phyloP scores from a whole-genome alignment of 352 stramenopile species.

The Elongisporangium prolatum region DNA sequence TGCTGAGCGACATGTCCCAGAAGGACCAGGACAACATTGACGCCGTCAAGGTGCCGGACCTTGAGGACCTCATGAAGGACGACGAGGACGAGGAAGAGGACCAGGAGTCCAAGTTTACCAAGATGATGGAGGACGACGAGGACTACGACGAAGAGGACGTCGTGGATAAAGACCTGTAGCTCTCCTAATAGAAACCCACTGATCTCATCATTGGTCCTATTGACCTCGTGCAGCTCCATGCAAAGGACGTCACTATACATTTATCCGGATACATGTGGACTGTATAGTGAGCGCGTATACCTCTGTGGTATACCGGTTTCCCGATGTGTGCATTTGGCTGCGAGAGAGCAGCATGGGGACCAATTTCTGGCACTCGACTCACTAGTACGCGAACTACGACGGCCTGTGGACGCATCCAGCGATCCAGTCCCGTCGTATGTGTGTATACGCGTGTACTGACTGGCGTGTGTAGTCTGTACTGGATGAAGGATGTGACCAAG shows the following conservation, averaged over 20 bases:
- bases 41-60: slow-evolving; percentile 88
- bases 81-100: slow-evolving; percentile 75
- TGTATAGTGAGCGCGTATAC: background rate
- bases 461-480: slow-evolving; percentile 55
- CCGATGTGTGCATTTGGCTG: background rate
- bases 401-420: background rate
- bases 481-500: slow-evolving; percentile 85
- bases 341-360: slow-evolving; percentile 52
- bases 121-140: slow-evolving; percentile 75
- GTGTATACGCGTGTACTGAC: background rate
- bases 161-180: slow-evolving; percentile 70
- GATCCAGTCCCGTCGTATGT: background rate
- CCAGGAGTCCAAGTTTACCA: slow-evolving; percentile 67
- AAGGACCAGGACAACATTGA: slow-evolving; percentile 98
- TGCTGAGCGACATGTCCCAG: slow-evolving; percentile 97
- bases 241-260: background rate
- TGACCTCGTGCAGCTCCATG: too few species aligned
- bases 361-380: slow-evolving; percentile 90
- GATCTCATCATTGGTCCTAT: background rate
- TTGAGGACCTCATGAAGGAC: slow-evolving; percentile 82
- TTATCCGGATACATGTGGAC: background rate
- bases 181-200: background rate
- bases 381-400: slow-evolving; percentile 57
- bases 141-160: slow-evolving; percentile 40
- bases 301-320: slow-evolving; percentile 1